Percentiles rank a stretch among this genome's conserved stretches.
Evolutionary conservation across 225 moss, liverwort and hornwort species (phyloP).

Genomic region (Asterella californica): DNA sequence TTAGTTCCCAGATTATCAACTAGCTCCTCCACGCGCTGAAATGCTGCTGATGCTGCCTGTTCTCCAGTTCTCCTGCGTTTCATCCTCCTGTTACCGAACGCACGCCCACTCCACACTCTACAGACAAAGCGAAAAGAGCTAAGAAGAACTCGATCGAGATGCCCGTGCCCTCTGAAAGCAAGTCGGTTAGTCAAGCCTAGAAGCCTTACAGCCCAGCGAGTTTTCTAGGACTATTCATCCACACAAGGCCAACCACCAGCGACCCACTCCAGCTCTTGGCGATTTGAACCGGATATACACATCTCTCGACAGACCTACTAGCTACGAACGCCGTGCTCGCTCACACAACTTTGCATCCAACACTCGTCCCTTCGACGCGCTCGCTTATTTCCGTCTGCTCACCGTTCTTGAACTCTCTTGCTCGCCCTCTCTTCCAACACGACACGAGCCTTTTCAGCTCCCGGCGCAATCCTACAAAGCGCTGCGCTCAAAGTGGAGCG

Average conservation of each 20-base stretch:
- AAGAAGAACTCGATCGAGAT: neutral
- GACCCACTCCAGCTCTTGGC: neutral
- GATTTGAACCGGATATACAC: neutral
- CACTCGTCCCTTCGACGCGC: neutral
- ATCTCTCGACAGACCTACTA: neutral
- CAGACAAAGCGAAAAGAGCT: neutral
- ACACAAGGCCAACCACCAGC: neutral
- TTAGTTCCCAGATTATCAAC: conserved; percentile 8
- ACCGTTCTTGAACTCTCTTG: no score
- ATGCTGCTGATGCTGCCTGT: conserved; percentile 2
- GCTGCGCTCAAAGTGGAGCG: neutral
- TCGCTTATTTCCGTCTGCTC: neutral
- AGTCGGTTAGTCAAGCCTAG: neutral
- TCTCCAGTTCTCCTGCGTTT: conserved; percentile 34
- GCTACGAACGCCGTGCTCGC: neutral
- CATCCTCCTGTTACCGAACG: conserved; percentile 24
- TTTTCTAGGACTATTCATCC: no score
- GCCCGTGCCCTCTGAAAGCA: no score
- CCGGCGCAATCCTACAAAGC: neutral
- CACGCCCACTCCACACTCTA: neutral
- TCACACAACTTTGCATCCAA: neutral
- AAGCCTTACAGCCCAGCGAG: neutral
- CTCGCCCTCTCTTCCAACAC: neutral
- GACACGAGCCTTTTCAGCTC: neutral
- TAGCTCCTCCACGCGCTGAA: conserved; percentile 4